Base-by-base conservation (phyloP, 345 rosid species). In the Orychophragmus violaceus region DNA sequence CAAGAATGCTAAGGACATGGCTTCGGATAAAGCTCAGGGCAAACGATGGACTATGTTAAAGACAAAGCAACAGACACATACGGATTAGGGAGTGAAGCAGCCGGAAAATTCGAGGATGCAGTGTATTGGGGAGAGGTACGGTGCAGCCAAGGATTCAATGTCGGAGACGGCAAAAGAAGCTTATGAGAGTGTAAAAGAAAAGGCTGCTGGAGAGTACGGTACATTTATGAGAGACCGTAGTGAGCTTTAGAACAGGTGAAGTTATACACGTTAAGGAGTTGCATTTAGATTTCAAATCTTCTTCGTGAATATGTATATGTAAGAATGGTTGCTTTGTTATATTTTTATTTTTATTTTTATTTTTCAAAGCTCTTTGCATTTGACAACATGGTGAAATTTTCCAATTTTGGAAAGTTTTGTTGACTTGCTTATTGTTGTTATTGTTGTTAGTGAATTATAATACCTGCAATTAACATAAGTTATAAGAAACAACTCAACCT, bases 141-240 rank as follows among this genome's bases (percentile, higher is more conserved):
- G 8, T 5, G 42, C 75, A 2, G 86, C 90, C 25, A 81, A 79
- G 55, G 64, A 56, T 33, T 45, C 70, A 1, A 63, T 64, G 64
- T 63, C 70, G 3, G 78, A 77, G 39, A 58, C 52, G 30, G 14
- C 57, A 3, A 60, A 58, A 74, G 77, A 50, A 88, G n/a, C n/a
- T n/a, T n/a, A n/a, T n/a, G n/a, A n/a, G n/a, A n/a, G n/a, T n/a
- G n/a, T n/a, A n/a, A n/a, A 88, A 65, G 89, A 88, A 50, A 81
- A 52, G 45, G 84, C 84, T 2, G 32, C 82, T 2, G 83, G 76
- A 21, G 73, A 79, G 41, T 19, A 84, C 30, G 95, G 64, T 45
- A 1, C 50, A 13, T 33, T 55, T 24, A 0, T 24, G 42, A 63
- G 90, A 61, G 57, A 64, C 39, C 69, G 42, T 32, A 25, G 5